Percentiles rank a stretch among this genome's conserved stretches.
Conservation (phyloP, 306 rosid genomes). For the Ammopiptanthus mongolicus region DNA sequence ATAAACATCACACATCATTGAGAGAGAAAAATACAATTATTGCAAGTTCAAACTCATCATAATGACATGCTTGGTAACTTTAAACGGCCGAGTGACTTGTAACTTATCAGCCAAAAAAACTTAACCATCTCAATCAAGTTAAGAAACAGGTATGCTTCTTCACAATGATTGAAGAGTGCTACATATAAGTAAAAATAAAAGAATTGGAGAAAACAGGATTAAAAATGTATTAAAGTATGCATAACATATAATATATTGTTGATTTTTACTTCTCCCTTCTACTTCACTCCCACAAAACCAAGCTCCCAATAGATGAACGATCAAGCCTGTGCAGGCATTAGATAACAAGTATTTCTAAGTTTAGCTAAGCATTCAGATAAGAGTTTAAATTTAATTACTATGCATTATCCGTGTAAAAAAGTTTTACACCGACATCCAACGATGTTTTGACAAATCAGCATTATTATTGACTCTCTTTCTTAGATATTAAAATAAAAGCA, state of each 20-base stretch:
- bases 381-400: too few relatives aligned
- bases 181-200: not conserved
- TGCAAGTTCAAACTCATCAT: not conserved
- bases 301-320: too few relatives aligned
- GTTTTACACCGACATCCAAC: too few relatives aligned
- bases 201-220: not conserved
- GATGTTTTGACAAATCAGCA: too few relatives aligned
- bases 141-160: too few relatives aligned
- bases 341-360: too few relatives aligned
- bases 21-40: not conserved
- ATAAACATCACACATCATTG: not conserved
- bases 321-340: not conserved
- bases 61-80: not conserved
- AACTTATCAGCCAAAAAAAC: not conserved
- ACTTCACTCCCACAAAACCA: not conserved
- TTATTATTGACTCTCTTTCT: too few relatives aligned
- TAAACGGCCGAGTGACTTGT: not conserved
- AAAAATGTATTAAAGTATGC: not conserved
- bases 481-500: too few relatives aligned
- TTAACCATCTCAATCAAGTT: not conserved
- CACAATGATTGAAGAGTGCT: not conserved
- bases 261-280: too few relatives aligned
- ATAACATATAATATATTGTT: too few relatives aligned
- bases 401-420: too few relatives aligned
- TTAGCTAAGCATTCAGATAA: too few relatives aligned